Evolutionary conservation across 2,329 filamentous ascomycete species (phyloP), one percentile per base, ranked within the genome.

Genomic region (Falciphora oryzae): DNA sequence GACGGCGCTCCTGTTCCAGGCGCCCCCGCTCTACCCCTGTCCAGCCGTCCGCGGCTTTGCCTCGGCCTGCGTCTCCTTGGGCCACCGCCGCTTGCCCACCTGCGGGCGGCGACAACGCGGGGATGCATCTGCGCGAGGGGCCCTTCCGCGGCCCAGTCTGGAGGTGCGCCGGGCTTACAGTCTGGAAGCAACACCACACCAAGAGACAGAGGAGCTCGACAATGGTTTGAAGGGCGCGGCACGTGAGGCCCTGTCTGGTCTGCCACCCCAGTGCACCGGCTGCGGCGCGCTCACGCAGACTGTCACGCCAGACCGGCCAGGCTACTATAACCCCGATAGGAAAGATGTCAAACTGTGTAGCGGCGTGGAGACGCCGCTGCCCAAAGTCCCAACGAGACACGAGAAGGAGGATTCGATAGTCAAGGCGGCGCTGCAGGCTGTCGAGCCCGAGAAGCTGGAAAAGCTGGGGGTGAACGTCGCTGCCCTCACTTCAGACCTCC

Each of bases 211-310:
- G 44, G 44, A 3, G 44, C 44, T 11, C 44, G 44, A 7, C 38
- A 44, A 53, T 50, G 44, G 7, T n/a, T 22, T 7, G 5, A 8
- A 53, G 44, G 32, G 22, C 14, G 4, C 32, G 59, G 59, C 59
- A 31, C 35, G 64, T 68, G 57, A 31, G 35, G n/a, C 38, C 13
- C 18, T 25, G 18, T 58, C 69, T 6, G 44, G 44, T 25, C 75
- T 89, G 1, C 87, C 88, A 0, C 70, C 79, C 14, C 84, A 83
- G 67, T 90, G 88, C 69, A 80, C 80, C 16, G 88, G 88, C 50
- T 90, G 88, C 71, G 88, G 88, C 59, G 87, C 87, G 18, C 80
- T 88, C 69, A 80, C 85, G 59, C 88, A 90, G 72, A 85, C 81
- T 0, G 72, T 73, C 0, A 74, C 83, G 25, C 73, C 82, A 1